Conservation (phyloP, 306 rosid genomes). For the Vigna reflexopilosa region DNA sequence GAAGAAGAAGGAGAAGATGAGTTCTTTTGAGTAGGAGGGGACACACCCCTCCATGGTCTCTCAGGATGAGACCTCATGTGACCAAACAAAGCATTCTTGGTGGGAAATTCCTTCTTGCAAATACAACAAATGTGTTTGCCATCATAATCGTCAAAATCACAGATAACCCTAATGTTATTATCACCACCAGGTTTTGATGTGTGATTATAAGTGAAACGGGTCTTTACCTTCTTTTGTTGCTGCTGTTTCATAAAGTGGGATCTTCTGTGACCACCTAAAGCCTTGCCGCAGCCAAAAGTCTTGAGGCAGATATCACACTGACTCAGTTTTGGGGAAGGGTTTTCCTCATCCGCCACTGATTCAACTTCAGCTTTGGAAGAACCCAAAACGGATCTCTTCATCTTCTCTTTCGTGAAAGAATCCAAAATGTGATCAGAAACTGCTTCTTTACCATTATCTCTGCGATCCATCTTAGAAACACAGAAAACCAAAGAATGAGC, state of each 20-base stretch:
- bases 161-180: neutral
- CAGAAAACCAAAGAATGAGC: neutral
- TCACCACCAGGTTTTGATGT: neutral
- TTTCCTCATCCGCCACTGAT: neutral
- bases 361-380: neutral
- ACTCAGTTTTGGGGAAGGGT: neutral
- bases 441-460: neutral
- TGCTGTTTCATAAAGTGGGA: conserved; percentile 29
- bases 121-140: conserved; percentile 3
- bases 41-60: conserved; percentile 51
- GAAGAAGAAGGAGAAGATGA: neutral
- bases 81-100: conserved; percentile 31
- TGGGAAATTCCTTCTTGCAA: conserved; percentile 38
- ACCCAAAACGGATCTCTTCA: neutral
- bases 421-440: neutral
- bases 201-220: neutral
- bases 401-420: neutral
- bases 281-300: conserved; percentile 44
- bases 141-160: neutral
- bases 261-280: conserved; percentile 54
- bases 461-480: neutral
- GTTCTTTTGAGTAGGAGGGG: conserved; percentile 18
- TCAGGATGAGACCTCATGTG: conserved; percentile 48
- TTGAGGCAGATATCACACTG: conserved; percentile 44
- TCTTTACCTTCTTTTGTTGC: conserved; percentile 37